These are phyloP conservation scores for Paraphoma sp. DNA, from an alignment of 2,329 filamentous ascomycete species.

Conservation along the genomic window DNA sequence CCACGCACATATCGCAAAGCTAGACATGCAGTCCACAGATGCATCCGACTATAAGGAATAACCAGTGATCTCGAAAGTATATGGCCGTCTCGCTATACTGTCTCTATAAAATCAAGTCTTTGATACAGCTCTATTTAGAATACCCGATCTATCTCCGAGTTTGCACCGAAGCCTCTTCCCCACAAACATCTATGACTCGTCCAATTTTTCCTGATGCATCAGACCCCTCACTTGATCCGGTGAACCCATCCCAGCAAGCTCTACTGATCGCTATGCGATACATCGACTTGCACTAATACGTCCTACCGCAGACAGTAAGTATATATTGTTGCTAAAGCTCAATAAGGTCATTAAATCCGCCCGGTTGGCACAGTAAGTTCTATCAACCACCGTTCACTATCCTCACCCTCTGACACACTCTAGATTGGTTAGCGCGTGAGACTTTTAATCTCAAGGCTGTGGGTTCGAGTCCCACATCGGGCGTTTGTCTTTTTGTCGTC, in stretches of 20 bases:
- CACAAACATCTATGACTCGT: neutral
- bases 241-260: no score
- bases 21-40: no score
- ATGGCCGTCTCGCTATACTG: no score
- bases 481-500: slow-evolving; percentile 7
- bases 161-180: neutral
- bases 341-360: neutral
- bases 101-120: no score
- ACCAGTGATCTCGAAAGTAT: no score
- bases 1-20: no score
- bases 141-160: neutral
- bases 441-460: slow-evolving; percentile 31
- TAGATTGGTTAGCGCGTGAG: slow-evolving; percentile 21
- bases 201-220: neutral
- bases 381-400: neutral
- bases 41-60: no score
- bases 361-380: slow-evolving; percentile 9
- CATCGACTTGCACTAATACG: no score
- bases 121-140: no score
- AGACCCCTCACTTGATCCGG: neutral
- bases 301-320: neutral
- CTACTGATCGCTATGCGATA: no score
- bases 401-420: neutral
- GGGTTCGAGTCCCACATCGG: slow-evolving; percentile 29
- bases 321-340: neutral